Evolutionary conservation across 768 basidiomycete species (phyloP).

Genomic region (Kondoa subrosea): DNA sequence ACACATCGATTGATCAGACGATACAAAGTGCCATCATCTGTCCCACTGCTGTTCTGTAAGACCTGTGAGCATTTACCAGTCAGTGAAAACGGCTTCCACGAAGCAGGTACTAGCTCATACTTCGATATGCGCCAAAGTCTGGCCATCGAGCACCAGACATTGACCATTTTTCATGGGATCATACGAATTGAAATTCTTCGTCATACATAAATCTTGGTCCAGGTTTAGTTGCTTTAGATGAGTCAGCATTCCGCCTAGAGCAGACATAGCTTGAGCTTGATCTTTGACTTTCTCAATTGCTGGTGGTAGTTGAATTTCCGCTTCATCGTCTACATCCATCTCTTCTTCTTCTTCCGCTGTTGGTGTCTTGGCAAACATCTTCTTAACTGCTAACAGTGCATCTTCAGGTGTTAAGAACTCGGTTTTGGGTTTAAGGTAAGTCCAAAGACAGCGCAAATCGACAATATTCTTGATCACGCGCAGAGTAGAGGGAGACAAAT

Average conservation of each 20-base stretch:
- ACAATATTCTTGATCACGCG: conserved; percentile 66
- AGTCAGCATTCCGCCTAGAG: conserved; percentile 85
- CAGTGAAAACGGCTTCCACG: background rate
- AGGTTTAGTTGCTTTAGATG: conserved; percentile 80
- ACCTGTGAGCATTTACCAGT: conserved; percentile 28
- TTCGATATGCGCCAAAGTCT: conserved; percentile 87
- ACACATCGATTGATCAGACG: conserved; percentile 64
- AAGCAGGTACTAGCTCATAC: conserved; percentile 27
- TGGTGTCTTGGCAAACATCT: conserved; percentile 39
- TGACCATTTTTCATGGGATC: conserved; percentile 50
- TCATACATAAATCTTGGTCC: conserved; percentile 81
- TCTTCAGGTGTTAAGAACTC: conserved; percentile 68
- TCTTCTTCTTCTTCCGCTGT: conserved; percentile 34
- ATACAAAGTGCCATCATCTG: conserved; percentile 66
- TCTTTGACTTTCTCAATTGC: conserved; percentile 58
- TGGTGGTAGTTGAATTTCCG: conserved; percentile 40
- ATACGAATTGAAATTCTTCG: conserved; percentile 95
- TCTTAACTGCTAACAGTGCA: conserved; percentile 51
- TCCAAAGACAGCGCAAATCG: conserved; percentile 72
- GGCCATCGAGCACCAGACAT: conserved; percentile 75
- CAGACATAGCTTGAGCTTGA: conserved; percentile 54
- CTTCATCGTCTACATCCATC: conserved; percentile 30
- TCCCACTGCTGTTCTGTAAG: conserved; percentile 80
- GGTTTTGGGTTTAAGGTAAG: conserved; percentile 50
- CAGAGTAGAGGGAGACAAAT: conserved; percentile 62